Evolutionary conservation across 2,329 filamentous ascomycete species (phyloP).

Genomic region (Penicillium sp.): DNA sequence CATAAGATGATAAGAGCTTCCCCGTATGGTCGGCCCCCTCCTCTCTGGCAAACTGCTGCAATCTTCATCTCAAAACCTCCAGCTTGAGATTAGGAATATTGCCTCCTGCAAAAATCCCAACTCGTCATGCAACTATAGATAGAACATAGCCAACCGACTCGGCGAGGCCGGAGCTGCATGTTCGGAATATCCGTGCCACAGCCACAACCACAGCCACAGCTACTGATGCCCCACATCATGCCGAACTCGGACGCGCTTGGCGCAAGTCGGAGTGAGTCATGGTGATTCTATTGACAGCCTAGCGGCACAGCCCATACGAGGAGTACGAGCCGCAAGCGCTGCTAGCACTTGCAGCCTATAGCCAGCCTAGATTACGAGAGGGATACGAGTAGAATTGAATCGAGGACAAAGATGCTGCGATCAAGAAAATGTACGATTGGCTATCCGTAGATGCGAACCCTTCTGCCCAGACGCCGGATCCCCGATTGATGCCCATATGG

Average conservation of each 20-base stretch:
- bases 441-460: constrained; percentile 5
- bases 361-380: neutral
- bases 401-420: neutral
- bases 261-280: neutral
- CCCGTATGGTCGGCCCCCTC: too few relatives aligned
- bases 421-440: constrained; percentile 4
- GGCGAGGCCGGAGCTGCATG: neutral
- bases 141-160: neutral
- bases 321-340: neutral
- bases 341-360: neutral
- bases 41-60: too few relatives aligned
- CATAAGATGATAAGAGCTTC: too few relatives aligned
- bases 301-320: neutral
- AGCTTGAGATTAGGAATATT: neutral
- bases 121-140: neutral
- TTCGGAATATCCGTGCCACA: neutral
- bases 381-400: neutral
- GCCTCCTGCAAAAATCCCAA: neutral
- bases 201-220: neutral
- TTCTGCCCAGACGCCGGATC: constrained; percentile 2
- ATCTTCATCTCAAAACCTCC: too few relatives aligned
- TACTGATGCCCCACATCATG: neutral
- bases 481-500: neutral
- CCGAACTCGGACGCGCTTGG: neutral
- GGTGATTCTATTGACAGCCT: neutral